Percentiles rank a stretch among this genome's conserved stretches.
Conservation (phyloP, 805 yeast genomes). For the Ogataea siamensis region DNA sequence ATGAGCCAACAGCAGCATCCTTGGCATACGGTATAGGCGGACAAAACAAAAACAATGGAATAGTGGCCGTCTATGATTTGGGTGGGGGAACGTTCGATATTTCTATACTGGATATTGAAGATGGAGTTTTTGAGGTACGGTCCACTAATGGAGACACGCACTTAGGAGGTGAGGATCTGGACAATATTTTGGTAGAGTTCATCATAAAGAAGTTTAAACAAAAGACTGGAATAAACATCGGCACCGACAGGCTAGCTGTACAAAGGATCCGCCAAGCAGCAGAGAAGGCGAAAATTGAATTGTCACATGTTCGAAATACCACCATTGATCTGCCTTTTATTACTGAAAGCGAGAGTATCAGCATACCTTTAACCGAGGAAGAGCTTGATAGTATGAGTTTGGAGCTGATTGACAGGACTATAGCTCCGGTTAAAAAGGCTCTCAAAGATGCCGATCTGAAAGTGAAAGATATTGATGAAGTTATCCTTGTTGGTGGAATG, state of each 20-base stretch:
- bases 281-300: conserved; percentile 86
- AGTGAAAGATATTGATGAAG: conserved; percentile 69
- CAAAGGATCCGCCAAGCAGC: conserved; percentile 88
- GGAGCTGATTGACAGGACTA: conserved; percentile 66
- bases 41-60: conserved; percentile 51
- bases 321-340: conserved; percentile 81
- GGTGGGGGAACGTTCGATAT: conserved; percentile 99
- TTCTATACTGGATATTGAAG: conserved; percentile 91
- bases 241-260: conserved; percentile 69
- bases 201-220: conserved; percentile 75
- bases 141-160: conserved; percentile 94
- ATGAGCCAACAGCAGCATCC: conserved; percentile 91
- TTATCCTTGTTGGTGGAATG: conserved; percentile 88
- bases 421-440: conserved; percentile 78
- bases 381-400: conserved; percentile 48
- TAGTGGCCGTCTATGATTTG: conserved; percentile 90
- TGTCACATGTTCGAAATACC: conserved; percentile 69
- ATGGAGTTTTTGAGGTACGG: conserved; percentile 95
- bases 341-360: conserved; percentile 47
- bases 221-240: conserved; percentile 62
- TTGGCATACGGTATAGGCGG: conserved; percentile 85
- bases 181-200: conserved; percentile 76
- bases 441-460: conserved; percentile 74
- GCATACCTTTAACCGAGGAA: conserved; percentile 46
- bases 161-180: conserved; percentile 89